Base-by-base conservation (phyloP, 2,329 filamentous ascomycete species). In the Colletotrichum sp. region DNA sequence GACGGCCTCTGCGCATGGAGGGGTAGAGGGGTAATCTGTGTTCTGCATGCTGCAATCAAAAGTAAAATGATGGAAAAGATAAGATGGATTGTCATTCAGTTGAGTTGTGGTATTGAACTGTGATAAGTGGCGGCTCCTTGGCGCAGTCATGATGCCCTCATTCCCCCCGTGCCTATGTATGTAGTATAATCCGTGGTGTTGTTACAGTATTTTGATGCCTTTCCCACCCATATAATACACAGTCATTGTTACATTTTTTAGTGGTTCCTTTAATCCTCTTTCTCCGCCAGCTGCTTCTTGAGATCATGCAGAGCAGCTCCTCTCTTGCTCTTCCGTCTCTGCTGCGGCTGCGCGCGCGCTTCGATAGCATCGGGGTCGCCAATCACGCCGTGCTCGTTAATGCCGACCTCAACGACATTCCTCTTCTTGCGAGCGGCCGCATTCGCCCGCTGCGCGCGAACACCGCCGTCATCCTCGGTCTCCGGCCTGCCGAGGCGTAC, bases 401-500 rank as follows among this genome's bases (percentile, higher is more conserved):
- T 81, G 7, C 82, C 80, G n/a, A 87, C 74, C 52, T 84, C 80
- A n/a, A 89, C 80, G 3, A 80, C 75, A 80, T 84, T 87, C 79
- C 86, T 88, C 67, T 83, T 84, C 68, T 82, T 81, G 71, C 67
- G 67, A 18, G 73, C 74, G 24, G 71, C 77, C 4, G 80, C 83
- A 57, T 78, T 75, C n/a, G 72, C 71, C 10, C 65, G 71, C 74
- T 57, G 74, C 68, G 87, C 84, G 55, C 88, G 84, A 67, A 89
- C 86, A 5, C 87, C 88, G 6, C 87, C 88, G 52, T 90, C 89
- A 32, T 88, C 85, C 0, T 82, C 80, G 7, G 79, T 82, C 16
- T 78, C 79, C 39, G 82, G 85, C 77, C 82, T 83, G 68, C 94
- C 94, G 5, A 94, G 84, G 9, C 92, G 90, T 59, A 94, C 86